A percentile compares a stretch with the other conserved stretches of the same genome.
Conservation (phyloP, 1,284 basidiomycete genomes). For the Thecaphora thlaspeos region DNA sequence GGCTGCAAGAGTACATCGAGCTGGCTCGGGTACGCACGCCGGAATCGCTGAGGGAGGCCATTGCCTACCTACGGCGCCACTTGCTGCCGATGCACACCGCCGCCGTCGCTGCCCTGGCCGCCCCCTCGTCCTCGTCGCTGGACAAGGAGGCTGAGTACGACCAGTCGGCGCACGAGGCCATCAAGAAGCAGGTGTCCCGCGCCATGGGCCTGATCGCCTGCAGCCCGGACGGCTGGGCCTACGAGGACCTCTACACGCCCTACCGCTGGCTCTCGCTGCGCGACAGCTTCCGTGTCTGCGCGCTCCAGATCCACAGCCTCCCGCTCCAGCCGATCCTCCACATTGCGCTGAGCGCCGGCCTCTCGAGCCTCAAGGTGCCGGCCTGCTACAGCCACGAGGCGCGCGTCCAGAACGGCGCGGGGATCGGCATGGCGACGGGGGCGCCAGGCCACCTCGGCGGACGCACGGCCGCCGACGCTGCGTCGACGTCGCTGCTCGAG, state of each 20-base stretch:
- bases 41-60: conserved; percentile 68
- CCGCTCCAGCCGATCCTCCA: conserved; percentile 45
- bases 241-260: conserved; percentile 42
- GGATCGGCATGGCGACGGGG: background rate
- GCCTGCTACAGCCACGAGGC: conserved; percentile 33
- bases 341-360: conserved; percentile 50
- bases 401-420: background rate
- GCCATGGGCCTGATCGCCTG: conserved; percentile 51
- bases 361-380: conserved; percentile 44
- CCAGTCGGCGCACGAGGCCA: conserved; percentile 13
- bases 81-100: conserved; percentile 71
- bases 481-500: background rate
- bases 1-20: conserved; percentile 95
- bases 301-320: conserved; percentile 41
- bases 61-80: conserved; percentile 79
- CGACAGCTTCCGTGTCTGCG: conserved; percentile 31
- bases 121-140: background rate
- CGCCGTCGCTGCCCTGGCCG: conserved; percentile 1
- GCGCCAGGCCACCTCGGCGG: conserved; percentile 12
- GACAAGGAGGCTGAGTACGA: conserved; percentile 28
- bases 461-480: conserved; percentile 6
- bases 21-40: conserved; percentile 60
- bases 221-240: conserved; percentile 17
- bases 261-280: conserved; percentile 30
- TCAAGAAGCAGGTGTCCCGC: conserved; percentile 15